Evolutionary conservation across 1,284 basidiomycete genomes (phyloP).

Genomic region (Butyriboletus appendiculatus): DNA sequence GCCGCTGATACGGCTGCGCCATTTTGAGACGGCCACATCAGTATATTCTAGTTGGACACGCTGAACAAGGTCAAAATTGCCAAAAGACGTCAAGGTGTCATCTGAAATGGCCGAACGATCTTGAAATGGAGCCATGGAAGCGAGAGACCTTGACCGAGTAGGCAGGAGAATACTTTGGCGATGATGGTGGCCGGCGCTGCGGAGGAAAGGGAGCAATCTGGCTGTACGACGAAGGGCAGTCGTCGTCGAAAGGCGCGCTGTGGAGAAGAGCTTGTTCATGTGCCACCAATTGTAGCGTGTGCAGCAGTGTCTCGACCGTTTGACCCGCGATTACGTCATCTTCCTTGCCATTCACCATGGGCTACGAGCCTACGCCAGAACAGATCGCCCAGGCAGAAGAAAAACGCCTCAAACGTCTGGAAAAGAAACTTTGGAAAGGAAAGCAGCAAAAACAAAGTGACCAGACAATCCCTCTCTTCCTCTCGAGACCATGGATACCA

Average conservation of each 20-base stretch:
- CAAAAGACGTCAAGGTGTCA: slow-evolving; percentile 36
- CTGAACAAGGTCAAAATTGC: slow-evolving; percentile 82
- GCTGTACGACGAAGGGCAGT: slow-evolving; percentile 22
- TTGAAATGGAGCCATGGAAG: slow-evolving; percentile 32
- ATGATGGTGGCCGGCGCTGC: slow-evolving; percentile 11
- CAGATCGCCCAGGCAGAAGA: slow-evolving; percentile 56
- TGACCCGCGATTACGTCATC: slow-evolving; percentile 28
- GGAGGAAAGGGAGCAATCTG: slow-evolving; percentile 13
- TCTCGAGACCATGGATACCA: slow-evolving; percentile 55
- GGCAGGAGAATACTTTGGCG: slow-evolving; percentile 9
- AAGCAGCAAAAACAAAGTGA: background rate
- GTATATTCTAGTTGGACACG: slow-evolving; percentile 72
- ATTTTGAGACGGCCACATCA: slow-evolving; percentile 80
- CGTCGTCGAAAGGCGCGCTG: slow-evolving; percentile 38
- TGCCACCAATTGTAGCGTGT: background rate
- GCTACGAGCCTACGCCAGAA: slow-evolving; percentile 46
- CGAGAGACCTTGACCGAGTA: slow-evolving; percentile 15
- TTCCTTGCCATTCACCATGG: slow-evolving; percentile 5
- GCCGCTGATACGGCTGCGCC: slow-evolving; percentile 80
- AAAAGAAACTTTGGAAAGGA: slow-evolving; percentile 39
- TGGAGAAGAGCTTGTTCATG: slow-evolving; percentile 31
- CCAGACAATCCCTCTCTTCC: slow-evolving; percentile 33
- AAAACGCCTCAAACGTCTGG: slow-evolving; percentile 42
- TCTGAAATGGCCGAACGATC: slow-evolving; percentile 19
- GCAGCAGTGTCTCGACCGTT: background rate